Evolutionary conservation across 2,329 filamentous ascomycete species (phyloP).

Genomic region (Verticillium nubilum): DNA sequence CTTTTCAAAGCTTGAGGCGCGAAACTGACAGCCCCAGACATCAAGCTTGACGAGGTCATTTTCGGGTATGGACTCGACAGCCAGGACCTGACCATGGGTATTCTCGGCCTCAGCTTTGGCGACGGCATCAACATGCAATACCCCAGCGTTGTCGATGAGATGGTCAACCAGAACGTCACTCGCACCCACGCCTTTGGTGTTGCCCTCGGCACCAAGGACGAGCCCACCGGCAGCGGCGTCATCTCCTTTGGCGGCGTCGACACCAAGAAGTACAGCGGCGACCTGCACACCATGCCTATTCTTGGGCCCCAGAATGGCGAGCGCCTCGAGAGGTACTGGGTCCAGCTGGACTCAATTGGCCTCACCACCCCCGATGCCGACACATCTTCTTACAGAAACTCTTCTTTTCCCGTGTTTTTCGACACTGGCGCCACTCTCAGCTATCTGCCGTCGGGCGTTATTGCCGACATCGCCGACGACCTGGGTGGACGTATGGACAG

Average conservation of each 20-base stretch:
- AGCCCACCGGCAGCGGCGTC: slow-evolving; percentile 18
- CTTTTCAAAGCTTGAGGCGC: no score
- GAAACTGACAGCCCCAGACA: slow-evolving; percentile 7
- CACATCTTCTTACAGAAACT: slow-evolving; percentile 15
- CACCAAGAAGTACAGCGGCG: slow-evolving; percentile 36
- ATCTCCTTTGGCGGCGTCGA: slow-evolving; percentile 41
- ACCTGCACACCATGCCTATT: slow-evolving; percentile 21
- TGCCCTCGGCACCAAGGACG: slow-evolving; percentile 23
- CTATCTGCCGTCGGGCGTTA: slow-evolving; percentile 55
- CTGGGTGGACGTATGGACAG: slow-evolving; percentile 38
- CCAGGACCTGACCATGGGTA: slow-evolving; percentile 21
- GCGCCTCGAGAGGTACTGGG: slow-evolving; percentile 32
- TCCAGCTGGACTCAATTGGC: slow-evolving; percentile 31
- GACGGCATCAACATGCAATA: slow-evolving; percentile 19
- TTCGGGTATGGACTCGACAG: slow-evolving; percentile 23
- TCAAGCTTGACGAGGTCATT: slow-evolving; percentile 17
- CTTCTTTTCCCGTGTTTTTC: slow-evolving; percentile 44
- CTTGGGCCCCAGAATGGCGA: slow-evolving; percentile 20
- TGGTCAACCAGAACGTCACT: slow-evolving; percentile 19
- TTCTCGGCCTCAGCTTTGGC: slow-evolving; percentile 25
- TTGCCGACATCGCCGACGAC: slow-evolving; percentile 35
- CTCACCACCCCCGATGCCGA: slow-evolving; percentile 23
- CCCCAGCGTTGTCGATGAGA: slow-evolving; percentile 22
- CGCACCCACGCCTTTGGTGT: slow-evolving; percentile 24
- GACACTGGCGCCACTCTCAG: slow-evolving; percentile 65